Evolutionary conservation across 73 alveolate genomes (phyloP).

Genomic region (Paramecium caudatum): DNA sequence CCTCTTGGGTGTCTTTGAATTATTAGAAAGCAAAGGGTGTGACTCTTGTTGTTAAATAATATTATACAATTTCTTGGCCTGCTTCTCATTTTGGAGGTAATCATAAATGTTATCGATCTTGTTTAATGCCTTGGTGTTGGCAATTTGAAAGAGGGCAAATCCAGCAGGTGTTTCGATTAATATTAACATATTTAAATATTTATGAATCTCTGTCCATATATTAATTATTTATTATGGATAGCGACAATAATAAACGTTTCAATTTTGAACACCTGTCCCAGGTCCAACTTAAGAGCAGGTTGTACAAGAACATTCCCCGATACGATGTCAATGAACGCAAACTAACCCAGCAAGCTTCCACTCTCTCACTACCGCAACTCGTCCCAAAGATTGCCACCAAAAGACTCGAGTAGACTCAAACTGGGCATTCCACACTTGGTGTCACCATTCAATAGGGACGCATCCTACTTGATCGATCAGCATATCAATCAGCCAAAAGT

Average conservation of each 20-base stretch:
- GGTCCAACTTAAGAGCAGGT: slow-evolving; percentile 8
- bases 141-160: slow-evolving; percentile 34
- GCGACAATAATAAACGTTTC: slow-evolving; percentile 63
- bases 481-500: slow-evolving; percentile 25
- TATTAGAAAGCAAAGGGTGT: slow-evolving; percentile 73
- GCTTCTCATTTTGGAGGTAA: slow-evolving; percentile 8
- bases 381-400: slow-evolving; percentile 12
- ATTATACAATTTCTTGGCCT: slow-evolving; percentile 43
- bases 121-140: neutral
- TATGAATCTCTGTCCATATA: neutral
- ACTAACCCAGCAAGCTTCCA: neutral
- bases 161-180: slow-evolving; percentile 60
- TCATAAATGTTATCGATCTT: slow-evolving; percentile 37
- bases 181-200: slow-evolving; percentile 53
- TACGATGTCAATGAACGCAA: slow-evolving; percentile 9
- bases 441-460: slow-evolving; percentile 58
- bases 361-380: neutral
- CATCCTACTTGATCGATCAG: slow-evolving; percentile 29
- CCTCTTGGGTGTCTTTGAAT: slow-evolving; percentile 74
- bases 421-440: slow-evolving; percentile 46
- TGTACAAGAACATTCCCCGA: neutral
- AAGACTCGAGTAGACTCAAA: slow-evolving; percentile 15
- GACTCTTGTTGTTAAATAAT: neutral
- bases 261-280: slow-evolving; percentile 45
- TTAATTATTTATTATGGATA: slow-evolving; percentile 57